Conservation (phyloP, 2,329 filamentous ascomycete species). For the Cryphonectria parasitica region DNA sequence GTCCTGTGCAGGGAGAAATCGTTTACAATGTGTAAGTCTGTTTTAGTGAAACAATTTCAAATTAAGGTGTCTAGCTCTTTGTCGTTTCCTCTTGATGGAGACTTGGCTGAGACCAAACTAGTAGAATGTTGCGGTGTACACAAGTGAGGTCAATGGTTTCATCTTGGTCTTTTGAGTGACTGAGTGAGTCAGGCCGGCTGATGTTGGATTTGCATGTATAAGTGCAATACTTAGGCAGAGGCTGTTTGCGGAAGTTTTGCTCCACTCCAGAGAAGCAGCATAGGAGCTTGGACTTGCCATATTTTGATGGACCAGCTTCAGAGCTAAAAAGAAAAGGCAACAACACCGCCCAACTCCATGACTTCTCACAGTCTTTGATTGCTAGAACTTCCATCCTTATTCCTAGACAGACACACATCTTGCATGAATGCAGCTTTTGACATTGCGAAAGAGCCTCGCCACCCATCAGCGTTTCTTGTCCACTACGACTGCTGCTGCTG, state of each 20-base stretch:
- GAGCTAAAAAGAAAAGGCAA: too few species aligned
- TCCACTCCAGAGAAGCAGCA: not conserved
- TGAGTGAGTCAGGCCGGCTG: conserved; percentile 8
- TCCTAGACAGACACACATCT: not conserved
- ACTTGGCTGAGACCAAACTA: not conserved
- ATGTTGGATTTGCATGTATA: not conserved
- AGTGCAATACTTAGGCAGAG: not conserved
- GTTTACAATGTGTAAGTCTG: not conserved
- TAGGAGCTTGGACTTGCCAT: too few species aligned
- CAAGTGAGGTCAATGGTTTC: not conserved
- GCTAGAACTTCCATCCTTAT: not conserved
- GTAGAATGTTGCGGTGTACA: not conserved
- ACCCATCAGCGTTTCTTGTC: not conserved
- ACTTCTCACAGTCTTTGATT: not conserved
- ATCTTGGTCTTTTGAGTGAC: not conserved
- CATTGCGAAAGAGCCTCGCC: not conserved
- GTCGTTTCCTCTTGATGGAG: not conserved
- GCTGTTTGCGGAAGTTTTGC: not conserved
- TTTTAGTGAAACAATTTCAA: not conserved
- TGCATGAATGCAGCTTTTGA: not conserved
- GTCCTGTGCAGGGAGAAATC: not conserved
- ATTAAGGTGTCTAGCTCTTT: too few species aligned
- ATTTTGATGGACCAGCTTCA: too few species aligned
- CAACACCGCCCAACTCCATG: not conserved
- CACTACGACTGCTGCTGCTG: too few species aligned